Evolutionary conservation across 2,329 filamentous ascomycete genomes (phyloP), one percentile per base, ranked within the genome.

Genomic region (Ceratocystis diversiconidia): DNA sequence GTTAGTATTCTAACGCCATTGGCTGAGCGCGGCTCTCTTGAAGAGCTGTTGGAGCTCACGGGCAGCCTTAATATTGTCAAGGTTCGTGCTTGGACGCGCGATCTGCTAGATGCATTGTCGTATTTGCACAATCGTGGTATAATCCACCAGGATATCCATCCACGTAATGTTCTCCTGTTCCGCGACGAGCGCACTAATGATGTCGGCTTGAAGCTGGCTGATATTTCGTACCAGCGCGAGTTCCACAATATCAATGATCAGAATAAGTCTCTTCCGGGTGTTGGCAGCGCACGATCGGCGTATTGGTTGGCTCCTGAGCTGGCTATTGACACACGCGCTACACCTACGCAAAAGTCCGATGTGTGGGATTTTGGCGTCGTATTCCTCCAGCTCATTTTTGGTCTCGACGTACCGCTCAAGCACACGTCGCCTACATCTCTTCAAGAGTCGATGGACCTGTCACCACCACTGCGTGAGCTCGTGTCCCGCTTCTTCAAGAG

Each of bases 321-420:
- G 62, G 82, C 83, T 36, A 81, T 77, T 60, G 80, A 79, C 0
- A 83, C 81, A 67, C 86, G 82, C 32, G 80, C 80, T 36, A 79
- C 87, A 73, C 79, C 87, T 76, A 85, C 82, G 1, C 82, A 82
- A 71, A 96, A 96, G 73, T 90, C 90, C 0, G 94, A 97, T 73
- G 84, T 97, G 7, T 99, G 94, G 94, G 89, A 96, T 70, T 85
- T 99, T 71, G 94, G 94, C 3, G 84, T 96, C 36, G 83, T 96
- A 4, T 89, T 96, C 70, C 75, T 96, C 48, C 92, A 99, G 73
- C 96, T 97, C 90, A 82, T 94, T 2, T 92, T 96, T 73, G 94
- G 94, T 1, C 79, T 90, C 43, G 85, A 90, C 69, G 83, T 90
- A 5, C 79, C 88, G 19, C 81, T 87, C 67, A 88, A 86, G 67